Conservation (phyloP, 257 asterid species). For the Capsicum rhomboideum region DNA sequence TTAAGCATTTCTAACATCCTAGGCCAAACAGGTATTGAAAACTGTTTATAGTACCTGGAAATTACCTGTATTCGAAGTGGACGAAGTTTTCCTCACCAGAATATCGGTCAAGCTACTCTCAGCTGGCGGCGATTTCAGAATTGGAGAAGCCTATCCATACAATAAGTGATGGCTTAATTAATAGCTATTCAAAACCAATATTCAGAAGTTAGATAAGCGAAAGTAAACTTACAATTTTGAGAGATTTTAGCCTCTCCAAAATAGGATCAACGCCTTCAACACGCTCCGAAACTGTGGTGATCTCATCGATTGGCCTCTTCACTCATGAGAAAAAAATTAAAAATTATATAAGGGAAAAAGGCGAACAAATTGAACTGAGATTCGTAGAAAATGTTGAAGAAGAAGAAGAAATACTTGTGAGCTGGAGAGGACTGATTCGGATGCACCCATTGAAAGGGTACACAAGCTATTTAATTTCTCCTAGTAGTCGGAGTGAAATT, state of each 20-base stretch:
- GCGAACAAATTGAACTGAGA: neutral
- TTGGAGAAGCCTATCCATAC: slow-evolving; percentile 59
- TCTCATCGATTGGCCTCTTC: slow-evolving; percentile 51
- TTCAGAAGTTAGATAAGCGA: neutral
- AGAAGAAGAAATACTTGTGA: slow-evolving; percentile 35
- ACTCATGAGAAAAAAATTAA: neutral
- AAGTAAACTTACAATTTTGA: slow-evolving; percentile 50
- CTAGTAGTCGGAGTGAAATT: neutral
- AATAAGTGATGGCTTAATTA: neutral
- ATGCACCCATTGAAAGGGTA: slow-evolving; percentile 62
- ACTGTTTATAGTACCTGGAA: neutral
- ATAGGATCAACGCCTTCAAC: slow-evolving; percentile 60
- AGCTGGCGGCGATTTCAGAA: slow-evolving; percentile 59
- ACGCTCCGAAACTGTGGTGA: slow-evolving; percentile 84
- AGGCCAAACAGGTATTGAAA: neutral
- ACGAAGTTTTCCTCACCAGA: slow-evolving; percentile 55
- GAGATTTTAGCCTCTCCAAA: slow-evolving; percentile 69
- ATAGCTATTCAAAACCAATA: neutral
- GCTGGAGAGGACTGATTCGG: slow-evolving; percentile 66
- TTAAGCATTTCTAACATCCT: neutral
- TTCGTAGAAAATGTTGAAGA: neutral
- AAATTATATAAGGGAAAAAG: neutral
- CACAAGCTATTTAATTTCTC: neutral
- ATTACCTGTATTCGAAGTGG: slow-evolving; percentile 63
- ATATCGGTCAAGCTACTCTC: slow-evolving; percentile 89